These are phyloP conservation scores for Ochetophila trinervis DNA, from an alignment of 306 rosid species.

Conservation along the genomic window DNA sequence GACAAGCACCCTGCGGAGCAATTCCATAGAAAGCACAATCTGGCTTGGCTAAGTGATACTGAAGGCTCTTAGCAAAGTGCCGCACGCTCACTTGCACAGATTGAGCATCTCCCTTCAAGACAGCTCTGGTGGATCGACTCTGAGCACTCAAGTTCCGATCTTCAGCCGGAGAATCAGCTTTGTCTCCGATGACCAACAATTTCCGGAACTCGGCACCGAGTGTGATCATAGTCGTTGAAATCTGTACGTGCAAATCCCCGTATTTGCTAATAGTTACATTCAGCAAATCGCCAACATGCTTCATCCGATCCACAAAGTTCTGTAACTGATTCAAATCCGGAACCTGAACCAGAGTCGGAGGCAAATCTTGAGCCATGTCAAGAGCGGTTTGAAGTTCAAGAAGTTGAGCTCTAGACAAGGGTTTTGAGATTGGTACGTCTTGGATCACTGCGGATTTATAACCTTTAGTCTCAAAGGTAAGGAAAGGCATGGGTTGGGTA, in stretches of 20 bases:
- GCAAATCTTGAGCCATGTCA: slow-evolving; percentile 81
- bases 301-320: slow-evolving; percentile 90
- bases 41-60: slow-evolving; percentile 87
- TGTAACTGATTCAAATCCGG: slow-evolving; percentile 84
- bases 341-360: slow-evolving; percentile 86
- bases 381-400: slow-evolving; percentile 78
- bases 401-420: slow-evolving; percentile 62
- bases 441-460: slow-evolving; percentile 84
- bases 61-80: slow-evolving; percentile 92
- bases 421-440: slow-evolving; percentile 87
- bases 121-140: slow-evolving; percentile 58
- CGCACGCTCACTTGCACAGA: slow-evolving; percentile 87
- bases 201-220: slow-evolving; percentile 85
- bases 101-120: slow-evolving; percentile 72
- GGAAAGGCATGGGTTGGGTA: slow-evolving; percentile 68
- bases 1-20: slow-evolving; percentile 71
- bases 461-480: slow-evolving; percentile 76
- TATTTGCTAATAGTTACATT: slow-evolving; percentile 72
- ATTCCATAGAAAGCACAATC: slow-evolving; percentile 95
- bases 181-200: slow-evolving; percentile 70
- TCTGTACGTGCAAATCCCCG: slow-evolving; percentile 76
- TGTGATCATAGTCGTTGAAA: slow-evolving; percentile 74
- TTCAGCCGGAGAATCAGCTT: slow-evolving; percentile 63
- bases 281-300: slow-evolving; percentile 71
- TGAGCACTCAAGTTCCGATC: slow-evolving; percentile 77